Conservation (phyloP, 305 asterid species). For the Caryopteris hybrid region DNA sequence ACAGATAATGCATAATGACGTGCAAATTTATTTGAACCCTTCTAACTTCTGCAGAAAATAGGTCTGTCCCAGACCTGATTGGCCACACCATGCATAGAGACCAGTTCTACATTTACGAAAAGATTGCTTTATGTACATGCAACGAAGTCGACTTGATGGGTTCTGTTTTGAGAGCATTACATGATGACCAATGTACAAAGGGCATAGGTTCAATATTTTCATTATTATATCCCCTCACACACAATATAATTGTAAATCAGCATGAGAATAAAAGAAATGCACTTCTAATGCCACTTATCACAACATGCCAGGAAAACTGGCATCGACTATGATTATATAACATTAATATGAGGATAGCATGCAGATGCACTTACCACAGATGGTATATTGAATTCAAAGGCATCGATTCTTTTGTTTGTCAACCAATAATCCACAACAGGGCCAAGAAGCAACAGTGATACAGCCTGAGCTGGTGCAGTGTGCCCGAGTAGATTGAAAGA, state of each 20-base stretch:
- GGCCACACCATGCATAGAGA: neutral
- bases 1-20: too few species aligned
- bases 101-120: neutral
- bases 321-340: slow-evolving; percentile 1
- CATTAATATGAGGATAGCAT: slow-evolving; percentile 3
- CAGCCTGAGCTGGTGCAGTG: slow-evolving; percentile 94
- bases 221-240: neutral
- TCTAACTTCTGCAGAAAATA: neutral
- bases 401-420: slow-evolving; percentile 74
- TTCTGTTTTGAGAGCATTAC: neutral
- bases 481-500: slow-evolving; percentile 92
- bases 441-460: slow-evolving; percentile 58
- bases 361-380: slow-evolving; percentile 51
- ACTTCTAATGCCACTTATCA: too few species aligned
- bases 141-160: neutral
- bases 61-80: neutral
- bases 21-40: neutral
- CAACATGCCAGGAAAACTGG: too few species aligned
- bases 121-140: neutral
- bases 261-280: neutral
- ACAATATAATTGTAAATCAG: neutral
- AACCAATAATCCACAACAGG: slow-evolving; percentile 89
- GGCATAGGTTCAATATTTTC: neutral
- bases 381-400: slow-evolving; percentile 48
- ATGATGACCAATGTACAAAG: neutral